Conservation (phyloP, 148 eudicot species). For the Vaccinium macrocarpon region DNA sequence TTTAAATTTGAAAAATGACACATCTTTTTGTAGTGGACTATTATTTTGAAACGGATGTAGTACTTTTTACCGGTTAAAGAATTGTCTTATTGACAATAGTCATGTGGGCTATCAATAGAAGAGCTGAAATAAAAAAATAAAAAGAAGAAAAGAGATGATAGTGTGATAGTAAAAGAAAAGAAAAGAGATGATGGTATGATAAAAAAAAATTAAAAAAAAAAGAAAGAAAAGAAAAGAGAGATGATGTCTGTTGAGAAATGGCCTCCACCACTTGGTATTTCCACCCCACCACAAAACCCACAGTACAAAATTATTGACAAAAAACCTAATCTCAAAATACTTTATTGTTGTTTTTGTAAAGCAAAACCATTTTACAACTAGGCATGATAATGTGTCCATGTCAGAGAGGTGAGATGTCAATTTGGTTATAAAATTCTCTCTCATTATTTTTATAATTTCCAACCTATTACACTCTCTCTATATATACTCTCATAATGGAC, state of each 20-base stretch:
- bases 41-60: no score
- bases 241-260: not conserved
- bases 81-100: no score
- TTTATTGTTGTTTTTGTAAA: conserved; percentile 6
- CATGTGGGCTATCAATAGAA: no score
- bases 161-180: no score
- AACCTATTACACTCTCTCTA: conserved; percentile 22
- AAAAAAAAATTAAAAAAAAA: no score
- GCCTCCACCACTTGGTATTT: conserved; percentile 6
- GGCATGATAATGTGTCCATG: conserved; percentile 27
- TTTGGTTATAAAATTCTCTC: conserved; percentile 29
- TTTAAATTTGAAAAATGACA: no score
- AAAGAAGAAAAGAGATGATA: not conserved
- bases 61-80: no score
- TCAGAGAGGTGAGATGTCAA: conserved; percentile 38
- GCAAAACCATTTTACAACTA: conserved; percentile 43
- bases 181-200: no score
- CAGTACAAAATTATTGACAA: not conserved
- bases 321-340: not conserved
- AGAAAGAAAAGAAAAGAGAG: not conserved
- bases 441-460: not conserved
- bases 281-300: not conserved
- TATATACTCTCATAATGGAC: conserved; percentile 27
- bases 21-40: no score
- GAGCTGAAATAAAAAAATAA: no score